Conservation (phyloP, 2,329 filamentous ascomycete species). For the Arthrobotrys sphaeroides region DNA sequence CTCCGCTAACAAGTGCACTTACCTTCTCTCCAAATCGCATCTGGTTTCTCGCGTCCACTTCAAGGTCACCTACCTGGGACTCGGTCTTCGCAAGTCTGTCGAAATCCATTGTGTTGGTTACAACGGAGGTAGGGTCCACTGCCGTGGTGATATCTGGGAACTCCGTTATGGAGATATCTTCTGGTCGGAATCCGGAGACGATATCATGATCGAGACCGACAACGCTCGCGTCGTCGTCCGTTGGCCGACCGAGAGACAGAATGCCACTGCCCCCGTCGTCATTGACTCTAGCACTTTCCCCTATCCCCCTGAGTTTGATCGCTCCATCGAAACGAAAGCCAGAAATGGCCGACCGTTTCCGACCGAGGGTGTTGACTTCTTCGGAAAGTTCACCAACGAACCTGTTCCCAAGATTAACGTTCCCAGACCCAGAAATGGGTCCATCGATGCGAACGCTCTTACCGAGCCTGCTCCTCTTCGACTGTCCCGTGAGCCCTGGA, state of each 20-base stretch:
- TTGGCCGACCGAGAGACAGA: slow-evolving; percentile 72
- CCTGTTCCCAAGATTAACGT: slow-evolving; percentile 22
- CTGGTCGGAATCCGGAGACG: slow-evolving; percentile 83
- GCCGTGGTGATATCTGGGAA: slow-evolving; percentile 85
- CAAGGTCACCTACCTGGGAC: slow-evolving; percentile 81
- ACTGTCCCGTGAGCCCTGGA: slow-evolving; percentile 32
- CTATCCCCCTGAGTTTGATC: slow-evolving; percentile 33
- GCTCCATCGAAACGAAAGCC: slow-evolving; percentile 4
- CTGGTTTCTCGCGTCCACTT: slow-evolving; percentile 94
- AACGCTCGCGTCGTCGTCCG: slow-evolving; percentile 87
- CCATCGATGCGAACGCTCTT: slow-evolving; percentile 3
- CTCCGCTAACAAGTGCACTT: slow-evolving; percentile 94
- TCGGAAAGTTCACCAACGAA: slow-evolving; percentile 11
- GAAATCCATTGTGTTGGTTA: slow-evolving; percentile 92
- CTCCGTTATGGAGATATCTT: slow-evolving; percentile 88
- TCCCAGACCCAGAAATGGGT: slow-evolving; percentile 23
- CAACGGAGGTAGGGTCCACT: slow-evolving; percentile 95
- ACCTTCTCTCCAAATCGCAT: slow-evolving; percentile 90
- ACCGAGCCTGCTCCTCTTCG: slow-evolving; percentile 31
- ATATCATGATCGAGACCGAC: slow-evolving; percentile 95
- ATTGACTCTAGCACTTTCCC: slow-evolving; percentile 25
- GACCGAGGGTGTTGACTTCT: slow-evolving; percentile 45
- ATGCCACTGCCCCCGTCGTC: slow-evolving; percentile 27
- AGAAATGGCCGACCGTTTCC: slow-evolving; percentile 21
- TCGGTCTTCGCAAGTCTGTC: slow-evolving; percentile 75